Percentiles rank a stretch among this genome's conserved stretches.
phyloP scores from a whole-genome alignment of 768 basidiomycete genomes.

The Ramaria rubella region DNA sequence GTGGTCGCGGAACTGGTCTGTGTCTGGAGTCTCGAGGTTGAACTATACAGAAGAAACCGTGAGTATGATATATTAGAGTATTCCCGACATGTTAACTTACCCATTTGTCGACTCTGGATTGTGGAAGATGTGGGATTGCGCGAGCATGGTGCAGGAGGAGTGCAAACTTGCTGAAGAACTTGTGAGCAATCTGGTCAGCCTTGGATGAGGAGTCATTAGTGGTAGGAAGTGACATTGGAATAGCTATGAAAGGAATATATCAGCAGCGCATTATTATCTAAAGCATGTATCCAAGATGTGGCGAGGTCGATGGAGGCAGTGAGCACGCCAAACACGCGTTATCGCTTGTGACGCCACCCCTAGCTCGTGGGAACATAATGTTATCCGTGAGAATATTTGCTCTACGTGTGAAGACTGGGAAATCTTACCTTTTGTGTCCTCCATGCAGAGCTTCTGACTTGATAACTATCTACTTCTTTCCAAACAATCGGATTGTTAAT shows the following conservation, averaged over 20 bases:
- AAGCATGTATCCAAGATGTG: neutral
- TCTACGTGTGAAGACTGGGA: too few species aligned
- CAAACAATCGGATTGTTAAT: too few species aligned
- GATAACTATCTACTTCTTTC: too few species aligned
- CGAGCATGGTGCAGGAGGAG: conserved; percentile 70
- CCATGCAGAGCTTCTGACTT: too few species aligned
- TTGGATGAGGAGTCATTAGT: conserved; percentile 34
- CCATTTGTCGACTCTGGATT: conserved; percentile 70
- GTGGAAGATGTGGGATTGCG: conserved; percentile 42
- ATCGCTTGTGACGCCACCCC: too few species aligned
- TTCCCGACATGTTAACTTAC: conserved; percentile 40
- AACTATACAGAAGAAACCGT: conserved; percentile 41
- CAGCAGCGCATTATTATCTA: conserved; percentile 2
- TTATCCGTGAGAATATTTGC: too few species aligned
- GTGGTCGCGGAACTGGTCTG: conserved; percentile 57
- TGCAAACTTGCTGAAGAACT: conserved; percentile 77
- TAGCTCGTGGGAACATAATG: too few species aligned
- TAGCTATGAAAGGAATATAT: neutral
- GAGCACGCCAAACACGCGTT: too few species aligned
- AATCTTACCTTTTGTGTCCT: too few species aligned
- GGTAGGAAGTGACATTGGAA: conserved; percentile 4
- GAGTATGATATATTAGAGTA: neutral
- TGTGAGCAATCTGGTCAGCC: conserved; percentile 82
- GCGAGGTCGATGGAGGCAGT: neutral
- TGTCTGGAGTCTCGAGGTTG: conserved; percentile 74